Percentiles rank a stretch among this genome's conserved stretches.
Evolutionary conservation across 2,329 filamentous ascomycete species (phyloP).

Genomic region (Fusarium brevicatenulatum): DNA sequence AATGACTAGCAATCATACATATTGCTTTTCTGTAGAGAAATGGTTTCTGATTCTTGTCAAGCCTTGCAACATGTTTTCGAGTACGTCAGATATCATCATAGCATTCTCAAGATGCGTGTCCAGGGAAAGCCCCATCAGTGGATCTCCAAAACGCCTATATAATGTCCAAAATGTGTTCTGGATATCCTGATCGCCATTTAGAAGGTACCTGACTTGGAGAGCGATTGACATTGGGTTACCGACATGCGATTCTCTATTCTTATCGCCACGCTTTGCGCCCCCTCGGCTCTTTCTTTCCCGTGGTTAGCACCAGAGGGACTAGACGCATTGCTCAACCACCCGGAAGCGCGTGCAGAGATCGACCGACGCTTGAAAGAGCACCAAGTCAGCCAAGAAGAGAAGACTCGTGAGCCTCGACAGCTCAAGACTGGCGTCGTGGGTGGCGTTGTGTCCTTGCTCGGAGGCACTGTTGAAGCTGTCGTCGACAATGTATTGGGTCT

Average conservation of each 20-base stretch:
- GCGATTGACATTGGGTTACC: neutral
- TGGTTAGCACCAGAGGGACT: conserved; percentile 17
- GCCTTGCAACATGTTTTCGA: neutral
- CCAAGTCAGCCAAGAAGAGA: neutral
- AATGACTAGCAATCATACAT: neutral
- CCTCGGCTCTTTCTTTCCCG: conserved; percentile 15
- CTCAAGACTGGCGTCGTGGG: conserved; percentile 1
- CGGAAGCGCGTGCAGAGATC: conserved; percentile 21
- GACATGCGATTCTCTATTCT: conserved; percentile 11
- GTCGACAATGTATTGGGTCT: conserved; percentile 15
- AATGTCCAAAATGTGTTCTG: neutral
- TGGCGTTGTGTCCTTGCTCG: conserved; percentile 15
- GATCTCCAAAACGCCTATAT: neutral
- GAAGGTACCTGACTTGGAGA: no score
- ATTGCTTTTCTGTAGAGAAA: neutral
- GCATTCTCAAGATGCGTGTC: no score
- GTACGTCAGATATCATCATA: conserved; percentile 19
- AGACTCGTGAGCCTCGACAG: neutral
- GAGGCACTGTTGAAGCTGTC: conserved; percentile 19
- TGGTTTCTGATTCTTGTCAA: neutral
- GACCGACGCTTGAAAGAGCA: conserved; percentile 16
- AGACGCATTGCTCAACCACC: conserved; percentile 17
- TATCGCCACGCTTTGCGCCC: conserved; percentile 9
- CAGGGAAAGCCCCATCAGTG: neutral
- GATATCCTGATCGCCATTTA: no score